Evolutionary conservation across 2,329 filamentous ascomycete genomes (phyloP), one percentile per base, ranked within the genome.

Genomic region (Fusarium sp.): DNA sequence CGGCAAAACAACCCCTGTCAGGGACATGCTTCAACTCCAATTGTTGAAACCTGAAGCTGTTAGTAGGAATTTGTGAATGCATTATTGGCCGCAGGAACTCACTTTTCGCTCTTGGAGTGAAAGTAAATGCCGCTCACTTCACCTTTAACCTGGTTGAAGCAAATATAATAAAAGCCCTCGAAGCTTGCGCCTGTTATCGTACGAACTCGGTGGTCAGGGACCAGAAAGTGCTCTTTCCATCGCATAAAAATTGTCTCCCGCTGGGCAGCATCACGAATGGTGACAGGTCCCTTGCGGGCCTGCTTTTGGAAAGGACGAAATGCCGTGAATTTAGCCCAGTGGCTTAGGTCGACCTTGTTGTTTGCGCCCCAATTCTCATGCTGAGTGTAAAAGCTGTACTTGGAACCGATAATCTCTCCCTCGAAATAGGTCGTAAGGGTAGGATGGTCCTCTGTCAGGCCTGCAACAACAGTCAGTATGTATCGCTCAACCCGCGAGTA

Each of bases 361-460:
- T 85, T 94, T 42, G 93, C 94, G 49, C 94, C 95, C 95, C 95
- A 99, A 69, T 88, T 87, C 53, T 91, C 86, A 74, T 97, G 92
- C 64, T 91, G 87, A 33, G 95, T 99, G 62, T 90, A 85, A 79
- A 99, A 99, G n/a, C 88, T 90, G 78, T 98, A 93, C 73, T 96
- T 96, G 53, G 88, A 89, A 44, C 95, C 95, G 65, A 99, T 97
- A 50, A 99, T 96, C 77, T 99, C 95, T 74, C 94, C 93, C 77
- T 98, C 94, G 70, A 99, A 99, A 75, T 96, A 99, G 1, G 95
- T 99, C 9, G 94, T 98, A 46, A 99, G 82, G n/a, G 93, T 97
- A 11, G 94, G 94, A 74, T 98, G 94, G 76, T 97, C 93, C 73
- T 96, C 90, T 0, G 95, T 98, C 14, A 99, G 82, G 48, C 93